Base-by-base conservation (phyloP, 257 asterid genomes). In the Eustoma russellianum region DNA sequence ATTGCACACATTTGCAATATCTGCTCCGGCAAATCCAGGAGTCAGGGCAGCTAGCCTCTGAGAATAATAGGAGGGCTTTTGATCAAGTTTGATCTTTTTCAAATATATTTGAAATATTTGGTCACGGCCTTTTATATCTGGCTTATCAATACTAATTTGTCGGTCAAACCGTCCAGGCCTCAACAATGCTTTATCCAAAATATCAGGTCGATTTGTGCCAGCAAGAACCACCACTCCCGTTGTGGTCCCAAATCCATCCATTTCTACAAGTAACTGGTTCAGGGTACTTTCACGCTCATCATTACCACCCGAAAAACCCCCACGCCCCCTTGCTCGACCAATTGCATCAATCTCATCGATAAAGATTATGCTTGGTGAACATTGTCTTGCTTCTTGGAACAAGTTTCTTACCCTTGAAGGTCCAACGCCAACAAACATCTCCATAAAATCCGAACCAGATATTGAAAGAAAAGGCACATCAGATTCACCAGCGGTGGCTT, bases 291-390 rank as follows among this genome's bases (percentile, higher is more conserved):
- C 97, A 65, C 97, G 95, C 67, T 88, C 97, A 77, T 85, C 97
- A 69, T 82, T 78, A 44, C 92, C 87, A 45, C 94, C 92, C 33
- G 89, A 69, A 24, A 85, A 68, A 44, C 94, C 94, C 50, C 97
- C 97, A 17, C 86, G 85, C n/a, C 97, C 97, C 62, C 97, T 85
- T 54, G 97, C 95, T 59, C 95, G 81, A 44, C 97, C 97, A 77
- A 88, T 85, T 41, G 97, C 97, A 77, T 85, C 97, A 43, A 88
- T 88, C 74, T 88, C 97, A 74, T 88, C 97, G 28, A 88, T 88
- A 71, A 85, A 88, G 51, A 88, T 45, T 44, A 88, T 88, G 66
- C 95, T 85, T 49, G 95, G 95, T 28, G 95, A 88, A 68, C 85
- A 82, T 41, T 79, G 84, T 64, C 97, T 82, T 30, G 95, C 95